Percentiles rank a stretch among this genome's conserved stretches.
Evolutionary conservation across 257 asterid genomes (phyloP).

Genomic region (Catharanthus roseus): DNA sequence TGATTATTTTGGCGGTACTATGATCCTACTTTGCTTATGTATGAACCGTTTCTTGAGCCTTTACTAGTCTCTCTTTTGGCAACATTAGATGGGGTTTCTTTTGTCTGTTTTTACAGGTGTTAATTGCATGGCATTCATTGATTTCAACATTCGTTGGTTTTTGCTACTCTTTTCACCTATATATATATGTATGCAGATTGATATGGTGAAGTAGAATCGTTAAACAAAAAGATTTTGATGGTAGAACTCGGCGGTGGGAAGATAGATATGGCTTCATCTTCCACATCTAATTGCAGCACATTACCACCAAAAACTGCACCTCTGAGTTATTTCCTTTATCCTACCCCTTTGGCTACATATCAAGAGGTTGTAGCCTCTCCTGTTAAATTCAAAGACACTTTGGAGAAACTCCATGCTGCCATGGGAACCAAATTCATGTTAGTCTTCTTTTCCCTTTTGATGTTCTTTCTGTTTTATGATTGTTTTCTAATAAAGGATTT

Average conservation of each 20-base stretch:
- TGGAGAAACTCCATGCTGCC: constrained; percentile 64
- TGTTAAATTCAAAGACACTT: constrained; percentile 45
- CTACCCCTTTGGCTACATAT: constrained; percentile 59
- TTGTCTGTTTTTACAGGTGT: constrained; percentile 19
- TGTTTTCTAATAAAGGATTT: neutral
- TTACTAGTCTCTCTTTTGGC: neutral
- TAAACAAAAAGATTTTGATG: constrained; percentile 34
- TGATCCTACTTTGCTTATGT: neutral
- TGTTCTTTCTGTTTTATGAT: neutral
- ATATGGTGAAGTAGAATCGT: constrained; percentile 13
- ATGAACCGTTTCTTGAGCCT: constrained; percentile 2
- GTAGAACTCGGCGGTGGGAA: constrained; percentile 29
- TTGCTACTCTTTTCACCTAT: neutral
- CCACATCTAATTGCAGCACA: constrained; percentile 15
- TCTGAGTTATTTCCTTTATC: constrained; percentile 46
- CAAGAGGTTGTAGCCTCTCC: constrained; percentile 52
- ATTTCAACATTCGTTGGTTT: neutral
- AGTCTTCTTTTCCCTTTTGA: constrained; percentile 19
- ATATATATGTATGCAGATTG: constrained; percentile 4
- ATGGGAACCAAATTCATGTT: constrained; percentile 92
- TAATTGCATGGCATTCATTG: neutral
- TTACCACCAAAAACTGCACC: constrained; percentile 27
- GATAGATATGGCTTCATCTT: constrained; percentile 31
- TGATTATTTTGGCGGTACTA: constrained; percentile 5
- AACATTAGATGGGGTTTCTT: constrained; percentile 2